phyloP scores from a whole-genome alignment of 2,329 filamentous ascomycete genomes.

The Knufia fluminis region DNA sequence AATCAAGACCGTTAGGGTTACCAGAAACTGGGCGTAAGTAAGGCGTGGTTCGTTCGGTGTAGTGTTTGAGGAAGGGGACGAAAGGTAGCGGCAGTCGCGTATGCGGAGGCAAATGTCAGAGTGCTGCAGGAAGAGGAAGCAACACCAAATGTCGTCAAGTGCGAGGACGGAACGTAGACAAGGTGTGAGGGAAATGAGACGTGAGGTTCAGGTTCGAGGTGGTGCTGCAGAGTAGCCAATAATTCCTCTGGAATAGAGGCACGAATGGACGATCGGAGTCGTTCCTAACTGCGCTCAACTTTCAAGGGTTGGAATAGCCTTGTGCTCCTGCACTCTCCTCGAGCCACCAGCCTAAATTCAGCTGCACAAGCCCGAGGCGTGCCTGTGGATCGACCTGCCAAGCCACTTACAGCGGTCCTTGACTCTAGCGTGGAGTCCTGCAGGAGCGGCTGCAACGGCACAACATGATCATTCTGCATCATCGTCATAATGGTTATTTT shows the following conservation, averaged over 20 bases:
- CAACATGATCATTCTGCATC: too few species aligned
- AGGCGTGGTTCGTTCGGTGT: neutral
- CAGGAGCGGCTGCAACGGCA: too few species aligned
- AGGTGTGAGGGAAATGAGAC: neutral
- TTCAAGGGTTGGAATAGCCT: constrained; percentile 3
- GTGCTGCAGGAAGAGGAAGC: neutral
- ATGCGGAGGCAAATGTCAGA: neutral
- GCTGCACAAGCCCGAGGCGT: neutral
- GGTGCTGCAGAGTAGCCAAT: constrained; percentile 6
- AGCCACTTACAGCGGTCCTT: neutral
- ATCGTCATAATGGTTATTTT: too few species aligned
- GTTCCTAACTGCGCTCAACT: constrained; percentile 5
- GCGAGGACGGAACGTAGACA: neutral
- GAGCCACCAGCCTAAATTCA: neutral
- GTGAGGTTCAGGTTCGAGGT: neutral
- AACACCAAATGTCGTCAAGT: neutral
- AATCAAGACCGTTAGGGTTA: neutral
- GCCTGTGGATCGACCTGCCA: neutral
- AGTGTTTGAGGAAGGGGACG: neutral
- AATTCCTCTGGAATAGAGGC: neutral
- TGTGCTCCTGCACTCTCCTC: neutral
- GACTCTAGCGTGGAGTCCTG: too few species aligned
- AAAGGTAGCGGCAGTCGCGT: neutral
- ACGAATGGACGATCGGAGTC: neutral
- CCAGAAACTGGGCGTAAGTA: neutral